Conservation (phyloP, 2,329 filamentous ascomycete species). For the Fusarium citri region DNA sequence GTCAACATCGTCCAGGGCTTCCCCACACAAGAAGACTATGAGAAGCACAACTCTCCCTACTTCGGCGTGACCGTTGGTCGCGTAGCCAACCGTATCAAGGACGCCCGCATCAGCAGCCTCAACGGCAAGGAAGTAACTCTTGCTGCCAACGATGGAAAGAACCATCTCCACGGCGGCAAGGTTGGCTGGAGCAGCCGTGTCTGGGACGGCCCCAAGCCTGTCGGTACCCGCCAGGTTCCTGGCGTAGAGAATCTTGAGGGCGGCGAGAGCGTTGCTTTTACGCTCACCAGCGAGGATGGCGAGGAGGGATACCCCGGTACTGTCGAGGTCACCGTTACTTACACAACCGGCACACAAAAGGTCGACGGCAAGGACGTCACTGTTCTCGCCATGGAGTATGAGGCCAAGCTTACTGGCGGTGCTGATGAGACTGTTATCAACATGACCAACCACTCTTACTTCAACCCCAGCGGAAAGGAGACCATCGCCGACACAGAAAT, state of each 20-base stretch:
- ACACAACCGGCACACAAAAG: conserved; percentile 77
- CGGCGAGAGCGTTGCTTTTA: conserved; percentile 75
- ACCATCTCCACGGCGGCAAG: conserved; percentile 78
- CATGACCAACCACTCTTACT: conserved; percentile 94
- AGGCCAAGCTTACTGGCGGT: conserved; percentile 82
- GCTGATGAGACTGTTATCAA: conserved; percentile 92
- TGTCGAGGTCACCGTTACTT: conserved; percentile 81
- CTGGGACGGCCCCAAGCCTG: conserved; percentile 77
- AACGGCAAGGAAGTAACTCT: conserved; percentile 79
- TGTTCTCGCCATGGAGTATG: conserved; percentile 87
- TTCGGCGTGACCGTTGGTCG: conserved; percentile 96
- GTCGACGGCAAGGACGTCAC: conserved; percentile 72
- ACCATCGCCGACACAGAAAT: conserved; percentile 70
- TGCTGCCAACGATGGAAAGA: conserved; percentile 79
- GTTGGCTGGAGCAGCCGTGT: conserved; percentile 84
- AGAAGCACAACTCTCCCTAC: conserved; percentile 78
- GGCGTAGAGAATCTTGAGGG: conserved; percentile 65
- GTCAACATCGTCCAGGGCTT: conserved; percentile 92
- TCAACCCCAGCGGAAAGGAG: conserved; percentile 68
- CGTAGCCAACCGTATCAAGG: conserved; percentile 82
- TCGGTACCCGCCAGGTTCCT: conserved; percentile 63
- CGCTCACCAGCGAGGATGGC: conserved; percentile 76
- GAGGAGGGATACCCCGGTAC: conserved; percentile 93
- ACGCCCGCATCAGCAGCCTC: conserved; percentile 76
- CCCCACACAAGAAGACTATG: conserved; percentile 79